Evolutionary conservation across 306 rosid genomes (phyloP), one percentile per base, ranked within the genome.

Genomic region (Cercis canadensis): DNA sequence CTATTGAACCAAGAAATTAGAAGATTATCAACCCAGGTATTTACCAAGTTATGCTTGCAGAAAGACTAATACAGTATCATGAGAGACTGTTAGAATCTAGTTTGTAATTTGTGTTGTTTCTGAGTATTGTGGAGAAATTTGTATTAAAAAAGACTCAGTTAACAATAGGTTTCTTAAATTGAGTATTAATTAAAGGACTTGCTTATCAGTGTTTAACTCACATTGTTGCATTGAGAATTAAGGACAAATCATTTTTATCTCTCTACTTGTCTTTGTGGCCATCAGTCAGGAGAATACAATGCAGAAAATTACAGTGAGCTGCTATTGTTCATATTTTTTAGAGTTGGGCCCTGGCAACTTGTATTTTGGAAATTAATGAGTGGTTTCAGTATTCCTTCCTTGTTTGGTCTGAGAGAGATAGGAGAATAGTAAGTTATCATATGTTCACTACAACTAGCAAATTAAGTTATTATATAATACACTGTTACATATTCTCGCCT

Each of bases 1-100:
- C 86, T 94, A 64, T 81, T 94, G 81, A 94, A 89, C 77, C 98
- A 94, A 70, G 97, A 94, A 86, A 86, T 90, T 75, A 84, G 89
- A 86, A 89, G 85, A 81, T 75, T 94, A 45, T 90, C 98, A 15
- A 70, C 80, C 65, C 96, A 94, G 97, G 98, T 90, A 87, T 57
- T 70, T 32, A 50, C 16, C 66, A 12, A 33, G 62, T 16, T 12
- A 52, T 31, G 37, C 29, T 9, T 64, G 19, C 37, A 50, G 49
- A 69, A 33, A 40, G 58, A 44, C 5, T n/a, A 58, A 45, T 46
- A 33, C 33, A n/a, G n/a, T n/a, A 13, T 40, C 39, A 8, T 12
- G 16, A 60, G 65, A 67, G 24, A 60, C 19, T 68, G 47, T 17
- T 37, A 46, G 36, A 21, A 18, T 37, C 3, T 72, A 39, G 51